phyloP scores from a whole-genome alignment of 2,329 filamentous ascomycete species.

The Calonectria honghensis region DNA sequence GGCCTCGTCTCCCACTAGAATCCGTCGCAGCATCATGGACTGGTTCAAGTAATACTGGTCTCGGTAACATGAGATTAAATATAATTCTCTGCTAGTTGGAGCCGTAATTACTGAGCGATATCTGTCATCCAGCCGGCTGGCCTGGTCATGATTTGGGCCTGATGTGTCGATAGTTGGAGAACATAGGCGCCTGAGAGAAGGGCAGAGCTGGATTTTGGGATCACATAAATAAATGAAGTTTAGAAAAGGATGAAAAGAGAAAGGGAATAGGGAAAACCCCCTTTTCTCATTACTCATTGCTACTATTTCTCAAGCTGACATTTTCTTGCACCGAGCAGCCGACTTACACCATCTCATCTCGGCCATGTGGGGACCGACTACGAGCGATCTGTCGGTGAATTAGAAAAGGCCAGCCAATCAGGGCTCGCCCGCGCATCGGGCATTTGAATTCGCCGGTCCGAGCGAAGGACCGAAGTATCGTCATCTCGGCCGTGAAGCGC shows the following conservation, averaged over 20 bases:
- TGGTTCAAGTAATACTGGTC: neutral
- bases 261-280: neutral
- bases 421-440: neutral
- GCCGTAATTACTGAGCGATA: neutral
- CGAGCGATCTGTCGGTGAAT: conserved; percentile 34
- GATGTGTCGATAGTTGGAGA: neutral
- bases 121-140: neutral
- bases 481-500: conserved; percentile 4
- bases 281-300: neutral
- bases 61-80: neutral
- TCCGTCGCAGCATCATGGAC: neutral
- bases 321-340: neutral
- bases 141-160: neutral
- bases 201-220: neutral
- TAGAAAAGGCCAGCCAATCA: conserved; percentile 28
- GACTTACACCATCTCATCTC: conserved; percentile 40
- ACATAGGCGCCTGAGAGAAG: neutral
- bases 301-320: neutral
- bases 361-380: neutral
- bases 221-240: neutral
- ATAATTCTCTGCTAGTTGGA: neutral
- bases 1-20: neutral
- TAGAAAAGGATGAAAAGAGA: neutral
- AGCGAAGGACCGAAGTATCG: conserved; percentile 32
- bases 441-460: conserved; percentile 38